Percentiles rank a stretch among this genome's conserved stretches.
These are phyloP conservation scores for Irpex sp. DNA, from an alignment of 1,284 basidiomycete species.

Conservation along the genomic window DNA sequence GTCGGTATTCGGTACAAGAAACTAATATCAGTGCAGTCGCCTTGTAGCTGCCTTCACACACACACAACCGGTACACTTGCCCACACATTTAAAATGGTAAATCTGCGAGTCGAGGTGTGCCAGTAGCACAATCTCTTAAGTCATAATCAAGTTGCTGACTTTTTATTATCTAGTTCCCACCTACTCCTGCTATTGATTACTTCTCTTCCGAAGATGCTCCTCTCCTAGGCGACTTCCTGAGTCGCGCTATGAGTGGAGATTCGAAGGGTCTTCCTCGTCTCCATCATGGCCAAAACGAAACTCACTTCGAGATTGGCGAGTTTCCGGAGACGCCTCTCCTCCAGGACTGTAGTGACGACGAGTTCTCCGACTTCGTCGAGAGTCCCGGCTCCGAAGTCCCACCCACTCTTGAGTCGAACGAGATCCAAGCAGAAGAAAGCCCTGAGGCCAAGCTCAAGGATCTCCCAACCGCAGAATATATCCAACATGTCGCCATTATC, in stretches of 20 bases:
- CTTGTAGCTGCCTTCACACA: background rate
- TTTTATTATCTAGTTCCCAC: background rate
- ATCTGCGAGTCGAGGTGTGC: background rate
- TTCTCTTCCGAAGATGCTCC: slow-evolving; percentile 9
- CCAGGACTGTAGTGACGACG: slow-evolving; percentile 4
- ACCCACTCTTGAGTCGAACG: background rate
- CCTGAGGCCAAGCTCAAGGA: background rate
- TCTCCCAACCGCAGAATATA: slow-evolving; percentile 1
- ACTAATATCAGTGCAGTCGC: background rate
- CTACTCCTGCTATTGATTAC: slow-evolving; percentile 6
- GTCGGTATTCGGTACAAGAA: background rate
- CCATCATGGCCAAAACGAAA: slow-evolving; percentile 1
- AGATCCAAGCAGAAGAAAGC: background rate
- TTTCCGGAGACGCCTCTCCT: slow-evolving; percentile 12
- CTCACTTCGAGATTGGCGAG: slow-evolving; percentile 7
- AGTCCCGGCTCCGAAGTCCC: slow-evolving; percentile 10
- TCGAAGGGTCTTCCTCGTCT: background rate
- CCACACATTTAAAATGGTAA: background rate
- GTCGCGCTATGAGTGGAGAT: background rate
- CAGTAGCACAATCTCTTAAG: background rate
- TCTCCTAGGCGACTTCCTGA: slow-evolving; percentile 7
- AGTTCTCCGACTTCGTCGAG: slow-evolving; percentile 9
- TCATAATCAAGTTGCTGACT: background rate
- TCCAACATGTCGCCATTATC: slow-evolving; percentile 11
- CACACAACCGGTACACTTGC: no score